These are phyloP conservation scores for Malassezia cuniculi DNA, from an alignment of 1,284 basidiomycete genomes.

Conservation along the genomic window DNA sequence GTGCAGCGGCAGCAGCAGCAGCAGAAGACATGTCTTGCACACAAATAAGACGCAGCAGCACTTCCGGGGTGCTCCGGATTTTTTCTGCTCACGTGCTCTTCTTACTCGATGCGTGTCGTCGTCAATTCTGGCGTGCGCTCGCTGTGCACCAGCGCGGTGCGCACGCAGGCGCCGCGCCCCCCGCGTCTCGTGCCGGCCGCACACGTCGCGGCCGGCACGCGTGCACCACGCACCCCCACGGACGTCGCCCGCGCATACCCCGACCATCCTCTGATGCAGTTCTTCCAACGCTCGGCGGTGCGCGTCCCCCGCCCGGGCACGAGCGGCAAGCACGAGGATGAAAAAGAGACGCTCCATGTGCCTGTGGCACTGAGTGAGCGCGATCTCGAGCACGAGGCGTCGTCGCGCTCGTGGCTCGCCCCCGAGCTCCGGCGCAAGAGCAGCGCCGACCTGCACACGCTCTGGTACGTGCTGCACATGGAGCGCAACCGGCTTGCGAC, in stretches of 20 bases:
- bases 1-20: too few relatives aligned
- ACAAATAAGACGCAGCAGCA: too few relatives aligned
- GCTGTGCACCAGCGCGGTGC: constrained; percentile 4
- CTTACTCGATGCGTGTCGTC: too few relatives aligned
- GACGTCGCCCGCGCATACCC: constrained; percentile 23
- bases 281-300: constrained; percentile 24
- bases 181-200: constrained; percentile 11
- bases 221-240: constrained; percentile 6
- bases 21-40: too few relatives aligned
- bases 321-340: constrained; percentile 10
- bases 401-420: constrained; percentile 30
- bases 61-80: too few relatives aligned
- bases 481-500: constrained; percentile 39
- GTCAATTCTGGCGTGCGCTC: neutral
- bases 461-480: constrained; percentile 41
- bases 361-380: constrained; percentile 21
- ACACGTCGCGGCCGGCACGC: constrained; percentile 15
- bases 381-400: constrained; percentile 20
- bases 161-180: constrained; percentile 8
- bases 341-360: constrained; percentile 18
- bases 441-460: constrained; percentile 35
- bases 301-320: constrained; percentile 18
- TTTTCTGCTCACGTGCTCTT: too few relatives aligned
- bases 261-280: constrained; percentile 34
- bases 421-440: constrained; percentile 37